Conservation (phyloP, 176 grass and related monocot genomes). For the Rhynchospora tenuis region DNA sequence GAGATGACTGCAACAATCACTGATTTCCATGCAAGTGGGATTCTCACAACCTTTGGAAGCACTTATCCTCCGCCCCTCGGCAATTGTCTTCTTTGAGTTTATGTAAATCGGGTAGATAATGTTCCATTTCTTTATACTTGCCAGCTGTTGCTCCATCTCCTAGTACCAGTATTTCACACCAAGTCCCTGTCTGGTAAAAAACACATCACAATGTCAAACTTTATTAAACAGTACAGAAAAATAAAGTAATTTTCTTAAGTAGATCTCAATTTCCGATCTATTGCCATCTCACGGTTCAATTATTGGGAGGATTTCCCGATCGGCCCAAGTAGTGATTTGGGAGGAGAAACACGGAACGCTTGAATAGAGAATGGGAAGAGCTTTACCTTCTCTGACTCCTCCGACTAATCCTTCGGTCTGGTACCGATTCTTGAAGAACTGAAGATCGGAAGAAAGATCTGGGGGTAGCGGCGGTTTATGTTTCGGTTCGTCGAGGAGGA, state of each 20-base stretch:
- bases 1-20: constrained; percentile 62
- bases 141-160: not conserved
- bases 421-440: too few relatives aligned
- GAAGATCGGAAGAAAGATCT: too few relatives aligned
- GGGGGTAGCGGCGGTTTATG: too few relatives aligned
- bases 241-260: not conserved
- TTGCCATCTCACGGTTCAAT: too few relatives aligned
- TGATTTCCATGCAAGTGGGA: constrained; percentile 83
- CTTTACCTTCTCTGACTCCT: too few relatives aligned
- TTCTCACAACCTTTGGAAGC: constrained; percentile 71
- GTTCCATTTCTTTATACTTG: constrained; percentile 88
- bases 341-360: too few relatives aligned
- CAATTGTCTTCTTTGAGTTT: constrained; percentile 94
- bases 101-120: constrained; percentile 91
- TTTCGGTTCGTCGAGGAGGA: too few relatives aligned
- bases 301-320: too few relatives aligned
- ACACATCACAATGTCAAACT: not conserved
- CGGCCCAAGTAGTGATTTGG: too few relatives aligned
- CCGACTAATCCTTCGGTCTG: too few relatives aligned
- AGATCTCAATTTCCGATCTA: too few relatives aligned
- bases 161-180: not conserved
- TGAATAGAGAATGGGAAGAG: too few relatives aligned
- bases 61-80: constrained; percentile 70
- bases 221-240: not conserved
- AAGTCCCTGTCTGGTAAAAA: not conserved